Evolutionary conservation across 2,329 filamentous ascomycete species (phyloP), one percentile per base, ranked within the genome.

Genomic region (Incumbomyces delicatus): DNA sequence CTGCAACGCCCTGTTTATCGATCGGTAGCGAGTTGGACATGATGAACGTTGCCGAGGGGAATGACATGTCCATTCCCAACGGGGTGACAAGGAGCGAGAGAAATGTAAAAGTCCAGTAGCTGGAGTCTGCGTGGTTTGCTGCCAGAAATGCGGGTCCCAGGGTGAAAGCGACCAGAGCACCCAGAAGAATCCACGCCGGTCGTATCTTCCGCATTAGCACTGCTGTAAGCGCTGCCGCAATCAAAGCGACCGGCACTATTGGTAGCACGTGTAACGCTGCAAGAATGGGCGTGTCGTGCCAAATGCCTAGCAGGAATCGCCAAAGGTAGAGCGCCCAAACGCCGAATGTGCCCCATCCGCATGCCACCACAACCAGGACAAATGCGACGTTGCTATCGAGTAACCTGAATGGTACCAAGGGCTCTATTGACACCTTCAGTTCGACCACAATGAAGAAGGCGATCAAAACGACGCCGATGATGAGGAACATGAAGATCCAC

Each of bases 41-140:
- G 41, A 60, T 56, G 17, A 60, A 49, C 18, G 52, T 57, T 8
- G 55, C 53, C 4, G 57, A 56, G 2, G 57, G 58, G 37, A 60
- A 59, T 1, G 55, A 58, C 48, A 60, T 55, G 47, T 60, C 58
- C 53, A 55, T 55, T 11, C 53, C 53, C 32, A 50, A 80, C 0
- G 77, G 73, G 61, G 76, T 77, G 38, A 84, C 57, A 2, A 83
- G 18, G 3, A 77, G 66, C 2, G 69, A 69, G 8, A 80, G 69
- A 57, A 85, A 85, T 0, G 73, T 68, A 51, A 81, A 75, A 14
- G 66, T 68, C 81, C 81, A 85, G 63, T 84, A 85, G 10, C 48
- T 45, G 20, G 33, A 41, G 20, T 49, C 33, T 18, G 54, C 40
- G 16, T 49, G 41, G 32, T 52, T 47, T n/a, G 49, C 42, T 11